phyloP scores from a whole-genome alignment of 768 basidiomycete species.

The Psilocybe azurescens region DNA sequence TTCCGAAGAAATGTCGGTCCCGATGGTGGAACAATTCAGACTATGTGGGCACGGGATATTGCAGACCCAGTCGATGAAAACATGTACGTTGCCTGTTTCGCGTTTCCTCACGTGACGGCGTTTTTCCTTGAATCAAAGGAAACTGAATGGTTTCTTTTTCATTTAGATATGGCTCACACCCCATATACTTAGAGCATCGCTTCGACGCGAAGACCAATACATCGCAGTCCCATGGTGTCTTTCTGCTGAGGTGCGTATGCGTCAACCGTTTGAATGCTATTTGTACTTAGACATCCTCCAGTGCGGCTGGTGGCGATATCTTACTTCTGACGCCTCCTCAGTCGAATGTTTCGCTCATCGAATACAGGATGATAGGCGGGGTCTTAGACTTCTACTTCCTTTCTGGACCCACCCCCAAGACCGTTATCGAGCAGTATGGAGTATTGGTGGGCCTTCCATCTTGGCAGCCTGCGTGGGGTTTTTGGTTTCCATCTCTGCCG shows the following conservation, averaged over 20 bases:
- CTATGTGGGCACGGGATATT: constrained; percentile 68
- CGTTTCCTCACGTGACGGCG: constrained; percentile 18
- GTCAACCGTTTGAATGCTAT: neutral
- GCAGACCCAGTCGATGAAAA: constrained; percentile 72
- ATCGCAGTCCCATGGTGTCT: constrained; percentile 76
- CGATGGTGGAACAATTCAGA: constrained; percentile 66
- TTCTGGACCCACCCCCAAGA: constrained; percentile 54
- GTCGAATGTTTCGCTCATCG: constrained; percentile 62
- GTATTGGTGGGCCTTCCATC: constrained; percentile 69
- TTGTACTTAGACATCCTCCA: constrained; percentile 6
- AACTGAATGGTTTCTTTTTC: constrained; percentile 6
- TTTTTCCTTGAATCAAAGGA: neutral
- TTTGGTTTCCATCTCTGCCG: constrained; percentile 82
- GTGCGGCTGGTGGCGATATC: constrained; percentile 74
- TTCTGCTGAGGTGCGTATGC: constrained; percentile 62
- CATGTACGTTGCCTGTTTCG: constrained; percentile 44
- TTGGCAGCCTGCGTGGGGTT: constrained; percentile 77
- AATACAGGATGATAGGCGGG: constrained; percentile 79
- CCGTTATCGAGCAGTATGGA: constrained; percentile 77
- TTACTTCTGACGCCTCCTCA: constrained; percentile 63
- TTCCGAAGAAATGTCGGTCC: constrained; percentile 65
- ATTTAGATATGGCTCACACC: constrained; percentile 71
- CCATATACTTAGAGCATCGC: constrained; percentile 78
- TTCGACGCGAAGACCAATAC: constrained; percentile 53
- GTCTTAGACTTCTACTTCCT: constrained; percentile 83